Base-by-base conservation (phyloP, 208 protist species). In the Spongospora subterranea region DNA sequence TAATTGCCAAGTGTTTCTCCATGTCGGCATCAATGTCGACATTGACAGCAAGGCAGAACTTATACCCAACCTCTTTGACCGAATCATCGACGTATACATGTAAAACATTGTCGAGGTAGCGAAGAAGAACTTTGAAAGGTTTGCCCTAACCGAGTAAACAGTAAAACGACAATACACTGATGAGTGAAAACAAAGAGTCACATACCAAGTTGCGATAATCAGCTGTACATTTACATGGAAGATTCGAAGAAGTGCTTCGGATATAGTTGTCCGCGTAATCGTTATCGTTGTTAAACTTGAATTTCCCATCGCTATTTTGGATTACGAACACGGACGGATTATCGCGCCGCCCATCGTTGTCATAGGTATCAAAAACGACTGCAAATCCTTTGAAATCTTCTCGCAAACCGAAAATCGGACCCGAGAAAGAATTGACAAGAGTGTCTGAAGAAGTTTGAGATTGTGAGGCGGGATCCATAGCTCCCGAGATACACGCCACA, bases 271-370 rank as follows among this genome's bases (percentile, higher is more conserved):
- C 71, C 17, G 71, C 71, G 40, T 45, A 43, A n/a, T 82, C 71
- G 35, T 82, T 82, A 43, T 82, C 71, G 71, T 82, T 82, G 71
- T 82, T 89, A n/a, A 66, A 65, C 1, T 66, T 43, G 71, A 66
- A 89, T 43, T 66, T 89, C 24, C n/a, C 43, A 24, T 90, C 88
- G 35, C 11, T 45, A 64, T 91, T 91, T 24, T 91, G 17, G 32
- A 91, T 32, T 1, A 91, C 90, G 45, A 91, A 91, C 29, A 91
- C 90, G 6, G 50, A 41, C 6, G 90, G 90, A 46, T 91, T 91
- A 45, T 91, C 88, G 13, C 90, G 90, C 11, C 77, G 41, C 1
- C 66, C 66, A 46, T 91, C 90, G 38, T 91, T 91, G 45, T 91
- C 90, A 40, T 91, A 91, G 17, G 90, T 91, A 53, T 91, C 90